A percentile compares a stretch with the other conserved stretches of the same genome.
These are phyloP conservation scores for Cyberlindnera xishuangbannaensis DNA, from an alignment of 805 yeast genomes.

Conservation along the genomic window DNA sequence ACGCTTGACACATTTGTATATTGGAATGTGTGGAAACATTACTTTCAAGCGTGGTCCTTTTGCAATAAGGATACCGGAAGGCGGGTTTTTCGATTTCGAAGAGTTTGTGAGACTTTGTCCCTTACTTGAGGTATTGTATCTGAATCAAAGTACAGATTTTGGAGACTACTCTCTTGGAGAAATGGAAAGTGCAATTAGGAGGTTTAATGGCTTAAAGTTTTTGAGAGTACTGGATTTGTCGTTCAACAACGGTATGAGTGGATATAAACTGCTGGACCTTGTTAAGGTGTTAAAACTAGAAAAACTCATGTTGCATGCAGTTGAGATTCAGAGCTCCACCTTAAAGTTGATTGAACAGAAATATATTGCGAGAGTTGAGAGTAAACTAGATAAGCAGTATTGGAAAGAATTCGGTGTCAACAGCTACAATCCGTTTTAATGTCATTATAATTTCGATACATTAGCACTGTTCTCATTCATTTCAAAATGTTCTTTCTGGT, in stretches of 20 bases:
- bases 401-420: slow-evolving; percentile 23
- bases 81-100: slow-evolving; percentile 18
- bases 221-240: slow-evolving; percentile 21
- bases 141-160: slow-evolving; percentile 22
- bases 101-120: slow-evolving; percentile 17
- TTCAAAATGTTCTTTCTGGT: no score
- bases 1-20: slow-evolving; percentile 11
- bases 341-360: slow-evolving; percentile 14
- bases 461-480: no score
- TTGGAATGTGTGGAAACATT: slow-evolving; percentile 21
- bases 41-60: slow-evolving; percentile 15
- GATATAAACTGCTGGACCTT: slow-evolving; percentile 20
- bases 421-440: slow-evolving; percentile 20
- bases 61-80: slow-evolving; percentile 7
- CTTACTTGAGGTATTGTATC: slow-evolving; percentile 12
- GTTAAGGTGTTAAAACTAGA: slow-evolving; percentile 11
- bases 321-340: slow-evolving; percentile 18
- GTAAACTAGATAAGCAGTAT: slow-evolving; percentile 16
- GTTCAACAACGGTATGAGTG: slow-evolving; percentile 18
- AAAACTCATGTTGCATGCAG: slow-evolving; percentile 18
- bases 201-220: background rate
- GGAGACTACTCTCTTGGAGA: slow-evolving; percentile 19
- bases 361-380: slow-evolving; percentile 18
- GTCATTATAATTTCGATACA: no score
- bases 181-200: slow-evolving; percentile 10